phyloP scores from a whole-genome alignment of 345 rosid species.

The Turnera subulata region DNA sequence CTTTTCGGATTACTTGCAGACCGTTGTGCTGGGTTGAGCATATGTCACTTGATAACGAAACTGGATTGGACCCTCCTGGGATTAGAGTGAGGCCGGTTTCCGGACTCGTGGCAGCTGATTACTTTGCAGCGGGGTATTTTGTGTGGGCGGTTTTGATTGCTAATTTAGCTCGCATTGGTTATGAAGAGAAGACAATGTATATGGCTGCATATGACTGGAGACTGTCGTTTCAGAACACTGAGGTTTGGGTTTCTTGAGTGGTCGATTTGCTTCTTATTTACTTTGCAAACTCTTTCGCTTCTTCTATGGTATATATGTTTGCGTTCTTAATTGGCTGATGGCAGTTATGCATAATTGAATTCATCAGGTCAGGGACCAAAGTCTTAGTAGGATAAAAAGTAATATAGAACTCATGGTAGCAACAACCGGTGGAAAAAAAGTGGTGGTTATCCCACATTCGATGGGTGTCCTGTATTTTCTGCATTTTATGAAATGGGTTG shows the following conservation, averaged over 20 bases:
- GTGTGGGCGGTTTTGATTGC: slow-evolving; percentile 82
- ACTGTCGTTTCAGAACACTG: slow-evolving; percentile 63
- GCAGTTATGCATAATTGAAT: slow-evolving; percentile 12
- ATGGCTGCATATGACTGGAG: slow-evolving; percentile 87
- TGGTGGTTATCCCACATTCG: slow-evolving; percentile 64
- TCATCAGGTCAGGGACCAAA: slow-evolving; percentile 59
- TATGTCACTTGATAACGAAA: slow-evolving; percentile 67
- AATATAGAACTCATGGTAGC: slow-evolving; percentile 70
- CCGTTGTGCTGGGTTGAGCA: slow-evolving; percentile 75
- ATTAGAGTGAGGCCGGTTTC: slow-evolving; percentile 65
- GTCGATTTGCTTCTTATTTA: neutral
- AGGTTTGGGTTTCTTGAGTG: slow-evolving; percentile 33
- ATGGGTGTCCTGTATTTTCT: slow-evolving; percentile 70
- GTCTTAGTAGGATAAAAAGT: slow-evolving; percentile 59
- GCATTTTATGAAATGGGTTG: slow-evolving; percentile 82
- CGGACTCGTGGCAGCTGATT: slow-evolving; percentile 80
- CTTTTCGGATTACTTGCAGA: slow-evolving; percentile 32
- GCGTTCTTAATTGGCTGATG: slow-evolving; percentile 2
- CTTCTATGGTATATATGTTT: neutral
- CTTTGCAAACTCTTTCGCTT: too few species aligned
- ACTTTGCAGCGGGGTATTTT: slow-evolving; percentile 71
- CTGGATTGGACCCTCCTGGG: slow-evolving; percentile 62
- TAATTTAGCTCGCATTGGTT: slow-evolving; percentile 65
- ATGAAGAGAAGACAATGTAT: slow-evolving; percentile 74
- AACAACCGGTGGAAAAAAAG: slow-evolving; percentile 58